Evolutionary conservation across 2,329 filamentous ascomycete genomes (phyloP).

Genomic region (Talaromyces sp.): DNA sequence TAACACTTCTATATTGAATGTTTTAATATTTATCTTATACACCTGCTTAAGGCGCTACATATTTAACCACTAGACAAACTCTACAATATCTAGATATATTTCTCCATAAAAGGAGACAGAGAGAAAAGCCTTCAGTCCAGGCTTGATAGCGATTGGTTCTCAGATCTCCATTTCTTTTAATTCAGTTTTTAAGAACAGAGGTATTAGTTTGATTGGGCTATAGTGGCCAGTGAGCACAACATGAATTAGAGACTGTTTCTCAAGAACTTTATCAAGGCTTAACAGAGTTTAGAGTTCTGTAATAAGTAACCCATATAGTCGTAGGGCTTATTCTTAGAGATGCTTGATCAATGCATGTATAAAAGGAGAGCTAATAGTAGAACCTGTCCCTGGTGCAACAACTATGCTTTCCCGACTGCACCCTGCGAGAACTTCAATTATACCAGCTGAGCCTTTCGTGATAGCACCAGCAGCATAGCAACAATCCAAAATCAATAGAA

Average conservation of each 20-base stretch:
- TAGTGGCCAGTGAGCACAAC: neutral
- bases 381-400: neutral
- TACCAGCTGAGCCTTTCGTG: neutral
- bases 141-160: neutral
- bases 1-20: neutral
- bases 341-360: neutral
- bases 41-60: neutral
- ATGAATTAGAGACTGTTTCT: neutral
- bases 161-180: neutral
- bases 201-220: neutral
- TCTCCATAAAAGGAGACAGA: neutral
- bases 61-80: conserved; percentile 1
- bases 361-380: neutral
- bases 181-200: neutral
- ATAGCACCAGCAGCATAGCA: neutral
- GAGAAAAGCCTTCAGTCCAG: neutral
- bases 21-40: neutral
- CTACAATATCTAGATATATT: neutral
- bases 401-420: neutral
- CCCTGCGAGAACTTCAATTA: neutral
- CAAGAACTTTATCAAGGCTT: neutral
- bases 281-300: neutral
- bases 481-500: neutral
- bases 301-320: neutral
- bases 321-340: neutral